Evolutionary conservation across 192 early-diverging fungal genomes (phyloP).

Genomic region (Backusella macrospora): DNA sequence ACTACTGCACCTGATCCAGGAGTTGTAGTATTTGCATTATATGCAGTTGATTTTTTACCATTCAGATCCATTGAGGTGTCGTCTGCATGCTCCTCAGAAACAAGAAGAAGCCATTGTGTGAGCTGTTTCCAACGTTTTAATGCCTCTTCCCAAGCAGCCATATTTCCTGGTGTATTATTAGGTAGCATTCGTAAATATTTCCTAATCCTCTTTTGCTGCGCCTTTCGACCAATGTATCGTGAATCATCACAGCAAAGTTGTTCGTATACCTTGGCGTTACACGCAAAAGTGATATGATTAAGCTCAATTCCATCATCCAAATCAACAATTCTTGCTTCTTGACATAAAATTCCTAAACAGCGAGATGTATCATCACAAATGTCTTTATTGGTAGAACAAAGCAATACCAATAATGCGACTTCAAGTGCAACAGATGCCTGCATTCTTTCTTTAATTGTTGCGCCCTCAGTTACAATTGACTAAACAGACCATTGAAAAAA

Average conservation of each 20-base stretch:
- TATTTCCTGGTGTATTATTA: conserved; percentile 67
- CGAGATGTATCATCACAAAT: conserved; percentile 52
- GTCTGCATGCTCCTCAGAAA: conserved; percentile 17
- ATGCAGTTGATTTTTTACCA: not conserved
- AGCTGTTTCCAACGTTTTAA: conserved; percentile 71
- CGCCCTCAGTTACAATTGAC: conserved; percentile 47
- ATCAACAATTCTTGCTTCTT: conserved; percentile 70
- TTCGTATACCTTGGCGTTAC: conserved; percentile 66
- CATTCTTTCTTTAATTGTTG: conserved; percentile 63
- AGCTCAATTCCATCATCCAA: conserved; percentile 38
- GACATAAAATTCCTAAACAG: conserved; percentile 68
- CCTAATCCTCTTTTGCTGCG: conserved; percentile 73
- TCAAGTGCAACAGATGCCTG: conserved; percentile 70
- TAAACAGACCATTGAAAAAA: conserved; percentile 1
- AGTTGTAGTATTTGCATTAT: not conserved
- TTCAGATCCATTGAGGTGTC: not conserved
- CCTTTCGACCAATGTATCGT: conserved; percentile 52
- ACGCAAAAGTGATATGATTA: conserved; percentile 52
- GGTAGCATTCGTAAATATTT: conserved; percentile 61
- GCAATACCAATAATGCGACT: conserved; percentile 66
- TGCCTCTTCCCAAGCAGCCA: conserved; percentile 81
- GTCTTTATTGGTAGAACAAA: conserved; percentile 69
- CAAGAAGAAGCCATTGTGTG: conserved; percentile 27
- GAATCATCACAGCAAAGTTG: conserved; percentile 47
- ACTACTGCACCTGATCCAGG: not conserved